phyloP scores from a whole-genome alignment of 768 basidiomycete genomes.

The Boletus vermiculosoides region DNA sequence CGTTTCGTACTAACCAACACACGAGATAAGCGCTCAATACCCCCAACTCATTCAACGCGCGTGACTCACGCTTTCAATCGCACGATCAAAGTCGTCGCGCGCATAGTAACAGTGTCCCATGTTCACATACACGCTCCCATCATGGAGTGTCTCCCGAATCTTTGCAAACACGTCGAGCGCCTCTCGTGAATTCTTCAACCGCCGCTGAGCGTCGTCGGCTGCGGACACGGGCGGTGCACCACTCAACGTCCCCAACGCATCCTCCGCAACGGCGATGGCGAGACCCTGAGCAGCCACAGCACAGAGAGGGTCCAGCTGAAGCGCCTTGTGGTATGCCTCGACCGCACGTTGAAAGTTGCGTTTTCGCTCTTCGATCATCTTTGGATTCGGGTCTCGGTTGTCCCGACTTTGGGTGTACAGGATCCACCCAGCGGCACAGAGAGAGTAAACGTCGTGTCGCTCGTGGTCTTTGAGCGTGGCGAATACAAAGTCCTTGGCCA shows the following conservation, averaged over 20 bases:
- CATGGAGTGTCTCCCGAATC: slow-evolving; percentile 80
- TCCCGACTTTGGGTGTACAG: slow-evolving; percentile 86
- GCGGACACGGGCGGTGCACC: slow-evolving; percentile 48
- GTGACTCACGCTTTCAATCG: slow-evolving; percentile 85
- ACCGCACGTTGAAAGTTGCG: slow-evolving; percentile 78
- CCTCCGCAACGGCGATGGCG: slow-evolving; percentile 92
- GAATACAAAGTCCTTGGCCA: slow-evolving; percentile 88
- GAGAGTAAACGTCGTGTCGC: slow-evolving; percentile 85
- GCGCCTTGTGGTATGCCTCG: slow-evolving; percentile 91
- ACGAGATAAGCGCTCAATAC: neutral
- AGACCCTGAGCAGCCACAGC: slow-evolving; percentile 94
- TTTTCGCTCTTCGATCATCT: slow-evolving; percentile 60
- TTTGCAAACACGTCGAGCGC: slow-evolving; percentile 89
- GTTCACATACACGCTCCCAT: slow-evolving; percentile 89
- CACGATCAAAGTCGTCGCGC: slow-evolving; percentile 91
- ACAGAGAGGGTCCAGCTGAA: slow-evolving; percentile 79
- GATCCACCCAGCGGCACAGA: slow-evolving; percentile 87
- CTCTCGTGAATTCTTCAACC: slow-evolving; percentile 75
- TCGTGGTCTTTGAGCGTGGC: slow-evolving; percentile 83
- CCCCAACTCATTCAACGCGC: neutral
- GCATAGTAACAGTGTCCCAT: slow-evolving; percentile 96
- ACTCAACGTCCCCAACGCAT: slow-evolving; percentile 70
- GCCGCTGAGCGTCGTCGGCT: slow-evolving; percentile 62
- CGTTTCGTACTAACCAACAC: slow-evolving; percentile 68
- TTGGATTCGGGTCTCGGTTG: slow-evolving; percentile 58